phyloP scores from a whole-genome alignment of 805 yeast genomes.

The Cyberlindnera saturnus region DNA sequence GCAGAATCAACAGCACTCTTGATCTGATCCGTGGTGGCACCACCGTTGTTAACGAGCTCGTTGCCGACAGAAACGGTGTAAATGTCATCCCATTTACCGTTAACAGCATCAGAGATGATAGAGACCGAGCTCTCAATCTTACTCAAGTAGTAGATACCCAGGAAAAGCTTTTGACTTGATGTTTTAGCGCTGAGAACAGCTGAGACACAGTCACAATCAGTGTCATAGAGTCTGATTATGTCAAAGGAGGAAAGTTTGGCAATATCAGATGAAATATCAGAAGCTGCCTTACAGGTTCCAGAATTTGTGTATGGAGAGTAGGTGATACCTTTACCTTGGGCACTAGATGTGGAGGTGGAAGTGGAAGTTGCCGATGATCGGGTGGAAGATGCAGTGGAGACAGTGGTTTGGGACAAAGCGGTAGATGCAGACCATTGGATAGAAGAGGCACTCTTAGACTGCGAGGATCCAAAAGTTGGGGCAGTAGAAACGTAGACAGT shows the following conservation, averaged over 20 bases:
- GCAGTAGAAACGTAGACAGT: constrained; percentile 1
- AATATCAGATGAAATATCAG: constrained; percentile 43
- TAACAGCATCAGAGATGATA: constrained; percentile 39
- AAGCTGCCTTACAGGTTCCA: constrained; percentile 49
- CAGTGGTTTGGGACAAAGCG: constrained; percentile 1
- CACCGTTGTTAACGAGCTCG: constrained; percentile 54
- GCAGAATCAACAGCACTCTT: constrained; percentile 41
- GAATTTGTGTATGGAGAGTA: constrained; percentile 56
- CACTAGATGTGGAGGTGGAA: constrained; percentile 8
- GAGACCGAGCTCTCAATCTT: constrained; percentile 35
- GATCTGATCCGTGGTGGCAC: constrained; percentile 40
- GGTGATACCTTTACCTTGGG: constrained; percentile 51
- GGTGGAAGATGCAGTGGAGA: constrained; percentile 14
- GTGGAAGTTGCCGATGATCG: constrained; percentile 10
- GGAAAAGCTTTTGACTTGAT: constrained; percentile 45
- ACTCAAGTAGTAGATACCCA: constrained; percentile 53
- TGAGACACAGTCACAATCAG: constrained; percentile 55
- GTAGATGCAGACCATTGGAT: not conserved
- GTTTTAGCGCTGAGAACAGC: constrained; percentile 43
- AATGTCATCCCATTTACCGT: constrained; percentile 46
- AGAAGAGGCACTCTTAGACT: not conserved
- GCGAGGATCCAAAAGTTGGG: not conserved
- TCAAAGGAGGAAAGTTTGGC: constrained; percentile 37
- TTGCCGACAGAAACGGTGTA: constrained; percentile 59
- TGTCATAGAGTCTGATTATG: constrained; percentile 54